Conservation (phyloP, 2,329 filamentous ascomycete genomes). For the Balansia obtecta region DNA sequence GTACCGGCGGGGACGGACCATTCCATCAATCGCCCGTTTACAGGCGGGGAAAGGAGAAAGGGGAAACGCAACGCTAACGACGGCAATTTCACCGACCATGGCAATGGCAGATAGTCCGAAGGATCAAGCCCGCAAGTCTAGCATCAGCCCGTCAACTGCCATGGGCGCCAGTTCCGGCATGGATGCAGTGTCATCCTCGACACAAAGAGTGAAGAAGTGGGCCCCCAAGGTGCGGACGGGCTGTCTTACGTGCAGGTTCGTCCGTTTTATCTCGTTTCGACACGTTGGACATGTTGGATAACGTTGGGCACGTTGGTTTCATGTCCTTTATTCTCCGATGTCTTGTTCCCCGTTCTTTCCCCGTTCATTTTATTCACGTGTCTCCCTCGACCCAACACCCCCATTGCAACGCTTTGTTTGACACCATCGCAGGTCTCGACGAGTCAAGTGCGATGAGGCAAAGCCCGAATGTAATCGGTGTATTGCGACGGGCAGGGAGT, state of each 20-base stretch:
- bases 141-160: background rate
- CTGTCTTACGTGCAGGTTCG: slow-evolving; percentile 4
- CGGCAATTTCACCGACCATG: background rate
- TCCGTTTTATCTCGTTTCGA: background rate
- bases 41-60: background rate
- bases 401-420: background rate
- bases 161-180: background rate
- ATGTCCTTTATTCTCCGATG: background rate
- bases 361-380: no score
- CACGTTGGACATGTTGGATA: no score
- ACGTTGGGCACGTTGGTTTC: background rate
- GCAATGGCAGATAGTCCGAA: background rate
- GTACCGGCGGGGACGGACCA: background rate
- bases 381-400: no score
- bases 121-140: background rate
- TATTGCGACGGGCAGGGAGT: background rate
- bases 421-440: background rate
- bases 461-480: slow-evolving; percentile 2
- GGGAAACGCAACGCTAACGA: background rate
- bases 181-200: background rate
- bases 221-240: slow-evolving; percentile 5
- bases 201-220: slow-evolving; percentile 5
- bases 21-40: background rate
- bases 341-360: no score
- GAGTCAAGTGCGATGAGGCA: slow-evolving; percentile 3